phyloP scores from a whole-genome alignment of 495 filamentous ascomycete genomes.

The Neurospora sp. region DNA sequence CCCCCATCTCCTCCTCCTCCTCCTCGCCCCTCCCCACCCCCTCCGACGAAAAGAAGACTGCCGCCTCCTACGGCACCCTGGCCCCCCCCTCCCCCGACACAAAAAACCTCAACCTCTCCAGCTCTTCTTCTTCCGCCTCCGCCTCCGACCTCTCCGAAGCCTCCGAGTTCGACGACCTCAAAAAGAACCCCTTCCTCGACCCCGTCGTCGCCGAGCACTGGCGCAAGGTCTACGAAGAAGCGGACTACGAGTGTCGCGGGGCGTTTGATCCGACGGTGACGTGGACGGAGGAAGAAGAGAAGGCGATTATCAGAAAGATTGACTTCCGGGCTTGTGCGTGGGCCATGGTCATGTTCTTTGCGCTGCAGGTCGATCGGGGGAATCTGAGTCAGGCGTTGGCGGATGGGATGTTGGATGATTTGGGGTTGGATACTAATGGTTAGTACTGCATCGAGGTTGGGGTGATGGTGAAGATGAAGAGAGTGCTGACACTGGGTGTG shows the following conservation, averaged over 20 bases:
- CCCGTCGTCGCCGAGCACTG: constrained; percentile 37
- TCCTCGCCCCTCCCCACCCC: neutral
- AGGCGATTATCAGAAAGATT: constrained; percentile 38
- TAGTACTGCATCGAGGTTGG: constrained; percentile 1
- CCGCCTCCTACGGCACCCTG: neutral
- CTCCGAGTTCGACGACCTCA: constrained; percentile 3
- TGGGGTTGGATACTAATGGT: constrained; percentile 45
- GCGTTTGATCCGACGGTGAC: constrained; percentile 41
- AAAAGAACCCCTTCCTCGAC: constrained; percentile 35
- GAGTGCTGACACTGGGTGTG: neutral
- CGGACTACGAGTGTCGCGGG: constrained; percentile 40
- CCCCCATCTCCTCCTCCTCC: neutral
- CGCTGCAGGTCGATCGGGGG: constrained; percentile 47
- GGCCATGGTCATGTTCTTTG: constrained; percentile 46
- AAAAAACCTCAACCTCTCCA: neutral
- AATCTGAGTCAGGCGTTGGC: constrained; percentile 47
- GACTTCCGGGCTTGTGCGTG: constrained; percentile 42
- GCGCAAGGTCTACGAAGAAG: constrained; percentile 37
- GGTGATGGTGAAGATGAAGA: constrained; percentile 1
- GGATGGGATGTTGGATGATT: constrained; percentile 45
- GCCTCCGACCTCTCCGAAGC: neutral
- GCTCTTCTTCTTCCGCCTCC: no score
- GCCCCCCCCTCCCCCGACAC: neutral
- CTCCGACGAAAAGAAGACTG: neutral
- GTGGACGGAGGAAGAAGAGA: constrained; percentile 48